Percentiles rank a stretch among this genome's conserved stretches.
Evolutionary conservation across 164 flowering plant species (phyloP).

Genomic region (Stephania yunnanensis): DNA sequence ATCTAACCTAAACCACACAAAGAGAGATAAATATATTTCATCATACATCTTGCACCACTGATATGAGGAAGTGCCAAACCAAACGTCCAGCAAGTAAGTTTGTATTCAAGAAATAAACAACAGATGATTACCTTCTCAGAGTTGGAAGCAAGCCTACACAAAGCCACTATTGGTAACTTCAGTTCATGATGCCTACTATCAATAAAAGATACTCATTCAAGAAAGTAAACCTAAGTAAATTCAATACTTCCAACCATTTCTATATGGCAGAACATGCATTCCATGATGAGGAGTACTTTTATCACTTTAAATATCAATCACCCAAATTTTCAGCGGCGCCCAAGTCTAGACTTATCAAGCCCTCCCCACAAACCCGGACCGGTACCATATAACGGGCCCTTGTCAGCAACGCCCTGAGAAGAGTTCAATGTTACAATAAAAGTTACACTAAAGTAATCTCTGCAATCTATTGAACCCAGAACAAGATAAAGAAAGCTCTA

Average conservation of each 20-base stretch:
- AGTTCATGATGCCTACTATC: conserved; percentile 23
- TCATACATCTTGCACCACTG: neutral
- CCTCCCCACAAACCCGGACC: conserved; percentile 69
- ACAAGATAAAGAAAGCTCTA: neutral
- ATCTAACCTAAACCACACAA: neutral
- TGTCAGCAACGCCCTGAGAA: conserved; percentile 59
- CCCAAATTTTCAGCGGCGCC: conserved; percentile 47
- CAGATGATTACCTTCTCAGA: conserved; percentile 6
- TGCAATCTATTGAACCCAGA: neutral
- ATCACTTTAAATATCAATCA: conserved; percentile 7
- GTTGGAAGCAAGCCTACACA: conserved; percentile 13
- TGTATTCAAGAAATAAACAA: conserved; percentile 5
- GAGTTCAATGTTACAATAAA: conserved; percentile 6
- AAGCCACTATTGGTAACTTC: conserved; percentile 11
- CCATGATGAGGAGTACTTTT: conserved; percentile 4
- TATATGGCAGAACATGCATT: conserved; percentile 18
- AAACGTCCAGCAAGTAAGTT: neutral
- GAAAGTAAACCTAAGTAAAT: conserved; percentile 28
- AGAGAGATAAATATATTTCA: neutral
- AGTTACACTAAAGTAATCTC: neutral
- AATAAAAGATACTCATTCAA: conserved; percentile 23
- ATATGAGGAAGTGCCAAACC: neutral
- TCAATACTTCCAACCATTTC: conserved; percentile 25
- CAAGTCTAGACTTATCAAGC: conserved; percentile 52
- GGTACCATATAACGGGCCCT: conserved; percentile 56